These are phyloP conservation scores for Wilhelminamyces savonicus DNA, from an alignment of 805 yeast genomes.

Conservation along the genomic window DNA sequence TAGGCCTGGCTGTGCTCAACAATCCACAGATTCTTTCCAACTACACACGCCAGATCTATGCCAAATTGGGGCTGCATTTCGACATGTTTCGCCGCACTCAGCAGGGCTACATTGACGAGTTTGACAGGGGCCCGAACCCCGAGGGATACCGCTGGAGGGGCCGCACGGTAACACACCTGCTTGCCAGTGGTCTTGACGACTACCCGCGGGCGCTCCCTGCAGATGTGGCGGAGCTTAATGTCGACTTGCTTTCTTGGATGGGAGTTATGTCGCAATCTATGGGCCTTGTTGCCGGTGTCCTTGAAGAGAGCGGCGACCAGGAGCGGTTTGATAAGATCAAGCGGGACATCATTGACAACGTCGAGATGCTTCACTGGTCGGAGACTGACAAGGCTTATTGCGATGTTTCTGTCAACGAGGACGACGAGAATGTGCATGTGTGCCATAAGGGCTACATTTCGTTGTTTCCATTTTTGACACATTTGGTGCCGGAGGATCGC, in stretches of 20 bases:
- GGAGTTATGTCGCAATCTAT: conserved; percentile 87
- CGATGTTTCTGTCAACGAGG: conserved; percentile 73
- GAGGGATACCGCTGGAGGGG: conserved; percentile 95
- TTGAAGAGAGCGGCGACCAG: conserved; percentile 56
- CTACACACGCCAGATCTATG: conserved; percentile 65
- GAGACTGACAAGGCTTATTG: conserved; percentile 63
- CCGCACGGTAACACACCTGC: conserved; percentile 73
- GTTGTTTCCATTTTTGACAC: conserved; percentile 75
- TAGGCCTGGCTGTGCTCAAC: conserved; percentile 48
- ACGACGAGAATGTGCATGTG: conserved; percentile 57
- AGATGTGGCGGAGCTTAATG: conserved; percentile 84
- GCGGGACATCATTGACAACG: conserved; percentile 50
- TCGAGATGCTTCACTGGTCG: conserved; percentile 80
- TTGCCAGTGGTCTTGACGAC: conserved; percentile 93
- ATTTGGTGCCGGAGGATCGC: conserved; percentile 46
- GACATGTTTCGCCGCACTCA: conserved; percentile 84
- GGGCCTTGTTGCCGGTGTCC: conserved; percentile 59
- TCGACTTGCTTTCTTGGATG: conserved; percentile 87
- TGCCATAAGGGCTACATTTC: conserved; percentile 90
- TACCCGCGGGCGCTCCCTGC: conserved; percentile 82
- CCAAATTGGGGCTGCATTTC: conserved; percentile 68
- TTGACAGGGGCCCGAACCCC: conserved; percentile 45
- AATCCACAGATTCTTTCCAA: conserved; percentile 54
- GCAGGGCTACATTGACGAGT: conserved; percentile 64
- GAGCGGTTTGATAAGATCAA: conserved; percentile 48